Base-by-base conservation (phyloP, 139 green algal species). In the Tetraselmis striata region DNA sequence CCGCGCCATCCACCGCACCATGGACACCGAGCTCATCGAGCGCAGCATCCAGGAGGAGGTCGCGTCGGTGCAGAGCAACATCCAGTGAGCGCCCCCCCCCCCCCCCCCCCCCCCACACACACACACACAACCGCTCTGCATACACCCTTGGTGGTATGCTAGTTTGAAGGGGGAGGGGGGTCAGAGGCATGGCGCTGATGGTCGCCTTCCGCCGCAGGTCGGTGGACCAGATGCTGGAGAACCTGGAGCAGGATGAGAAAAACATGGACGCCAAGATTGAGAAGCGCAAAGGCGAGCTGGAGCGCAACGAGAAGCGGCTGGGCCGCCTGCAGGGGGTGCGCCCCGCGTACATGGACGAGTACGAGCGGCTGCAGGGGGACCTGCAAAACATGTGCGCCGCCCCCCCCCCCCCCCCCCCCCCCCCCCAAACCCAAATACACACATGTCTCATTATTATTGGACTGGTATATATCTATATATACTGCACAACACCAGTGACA, bases 311-410 rank as follows among this genome's bases (percentile, higher is more conserved):
- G 89, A 95, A 95, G 86, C 88, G 94, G 1, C 88, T 95, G 32
- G 87, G 83, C 45, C 91, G 90, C 25, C 81, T 94, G 83, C 84
- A 83, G 29, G 86, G 31, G 23, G 92, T 95, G 82, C 83, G 93
- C 58, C 94, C 94, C 0, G 91, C 91, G 0, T 96, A 97, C 87
- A 94, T 95, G 87, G 94, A 95, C 79, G 93, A 97, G 85, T 94
- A 94, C 76, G 94, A 97, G 86, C 82, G 80, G 77, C 89, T 98
- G 77, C 85, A 95, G 83, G 87, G 29, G 11, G 87, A 97, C 86
- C 86, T 97, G 75, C 89, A 92, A 27, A 59, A 81, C n/a, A 82
- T 96, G 77, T 95, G 92, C 29, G n/a, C n/a, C n/a, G n/a, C 27
- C 29, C 5, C 27, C n/a, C n/a, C n/a, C n/a, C n/a, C n/a, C n/a